phyloP scores from a whole-genome alignment of 116 monocot genomes.

The Phalaenopsis hybrid region DNA sequence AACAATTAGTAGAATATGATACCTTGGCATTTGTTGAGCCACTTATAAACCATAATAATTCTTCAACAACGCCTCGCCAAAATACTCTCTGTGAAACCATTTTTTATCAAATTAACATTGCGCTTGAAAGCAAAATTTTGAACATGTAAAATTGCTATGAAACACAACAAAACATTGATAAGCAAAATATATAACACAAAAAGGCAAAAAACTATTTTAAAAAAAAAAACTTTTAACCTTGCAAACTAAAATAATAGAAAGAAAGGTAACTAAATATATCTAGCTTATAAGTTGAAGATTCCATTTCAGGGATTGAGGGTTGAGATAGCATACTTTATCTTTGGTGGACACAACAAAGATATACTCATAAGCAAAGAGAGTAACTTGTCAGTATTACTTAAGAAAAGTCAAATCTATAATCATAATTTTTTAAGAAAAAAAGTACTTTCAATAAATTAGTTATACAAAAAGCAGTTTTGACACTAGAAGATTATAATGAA shows the following conservation, averaged over 20 bases:
- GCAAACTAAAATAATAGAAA: background rate
- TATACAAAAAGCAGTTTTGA: background rate
- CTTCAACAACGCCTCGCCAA: conserved; percentile 98
- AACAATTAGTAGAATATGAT: conserved; percentile 5
- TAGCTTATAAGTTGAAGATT: background rate
- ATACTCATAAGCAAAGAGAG: background rate
- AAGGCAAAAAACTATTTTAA: background rate
- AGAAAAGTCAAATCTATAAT: background rate
- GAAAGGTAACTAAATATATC: background rate
- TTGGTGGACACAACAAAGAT: background rate
- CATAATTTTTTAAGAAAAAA: background rate
- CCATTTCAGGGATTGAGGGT: background rate
- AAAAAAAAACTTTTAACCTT: background rate
- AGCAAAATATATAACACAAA: background rate
- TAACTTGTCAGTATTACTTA: background rate
- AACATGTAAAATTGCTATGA: background rate
- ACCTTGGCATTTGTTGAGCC: conserved; percentile 99
- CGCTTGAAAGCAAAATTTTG: background rate
- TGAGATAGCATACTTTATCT: background rate
- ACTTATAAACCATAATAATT: conserved; percentile 97
- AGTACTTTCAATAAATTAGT: background rate
- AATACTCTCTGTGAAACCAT: conserved; percentile 66
- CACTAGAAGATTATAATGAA: background rate
- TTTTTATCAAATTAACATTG: background rate
- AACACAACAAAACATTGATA: background rate